Evolutionary conservation across 345 rosid species (phyloP), one percentile per base, ranked within the genome.

Genomic region (Salix purpurea): DNA sequence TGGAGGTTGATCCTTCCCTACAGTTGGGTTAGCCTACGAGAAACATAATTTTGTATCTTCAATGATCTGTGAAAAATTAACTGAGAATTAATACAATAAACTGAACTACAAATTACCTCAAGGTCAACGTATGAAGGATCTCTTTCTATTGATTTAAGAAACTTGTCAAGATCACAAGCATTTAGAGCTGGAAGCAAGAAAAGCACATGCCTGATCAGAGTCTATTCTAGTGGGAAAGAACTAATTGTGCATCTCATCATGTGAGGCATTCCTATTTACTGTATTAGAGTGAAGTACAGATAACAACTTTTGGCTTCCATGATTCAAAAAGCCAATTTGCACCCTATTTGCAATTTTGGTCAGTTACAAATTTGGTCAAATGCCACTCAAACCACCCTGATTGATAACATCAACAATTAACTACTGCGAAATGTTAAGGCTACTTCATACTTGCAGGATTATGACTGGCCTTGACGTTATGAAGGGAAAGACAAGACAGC

Each of bases 1-100:
- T 1, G 99, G 97, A 77, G 97, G 94, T 77, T 90, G 96, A 82
- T 95, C 97, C 85, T 93, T 95, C 73, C 99, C 97, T 30, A 93
- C 94, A 26, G 83, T 50, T 13, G 93, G 99, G 77, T 84, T 91
- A 74, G 88, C 96, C 97, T 93, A 78, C 82, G 78, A 67, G 71
- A 44, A 86, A 68, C n/a, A 71, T 40, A 80, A n/a, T 32, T 30
- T 66, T 28, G 61, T 75, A 28, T 61, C 24, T 65, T 48, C 19
- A 54, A 70, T 24, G 30, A 54, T 56, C 44, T 23, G 30, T 32
- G 11, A 37, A 32, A 74, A 15, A 77, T 76, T 60, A 37, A 70
- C 44, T 24, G 6, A 70, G 39, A 80, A 64, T 24, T 39, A 37
- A 68, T 23, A 62, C 16, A 40, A 81, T 52, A 64, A 72, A 48